These are phyloP conservation scores for Penicillium coprophilum DNA, from an alignment of 495 filamentous ascomycete genomes.

Conservation along the genomic window DNA sequence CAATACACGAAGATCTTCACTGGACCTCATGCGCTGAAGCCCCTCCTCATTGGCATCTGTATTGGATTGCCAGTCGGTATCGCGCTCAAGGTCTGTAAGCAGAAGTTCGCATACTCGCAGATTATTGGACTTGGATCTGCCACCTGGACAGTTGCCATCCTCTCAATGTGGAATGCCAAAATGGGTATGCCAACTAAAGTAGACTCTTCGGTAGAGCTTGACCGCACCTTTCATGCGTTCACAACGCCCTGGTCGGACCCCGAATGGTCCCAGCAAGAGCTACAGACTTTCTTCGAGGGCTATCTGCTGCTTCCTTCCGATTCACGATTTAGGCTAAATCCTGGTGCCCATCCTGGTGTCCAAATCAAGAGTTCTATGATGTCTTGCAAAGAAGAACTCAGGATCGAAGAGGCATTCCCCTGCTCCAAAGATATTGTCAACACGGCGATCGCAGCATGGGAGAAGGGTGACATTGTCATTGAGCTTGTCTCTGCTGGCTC, in stretches of 20 bases:
- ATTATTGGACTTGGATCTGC: constrained; percentile 52
- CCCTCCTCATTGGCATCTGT: constrained; percentile 45
- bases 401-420: constrained; percentile 49
- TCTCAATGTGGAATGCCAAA: constrained; percentile 46
- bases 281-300: constrained; percentile 48
- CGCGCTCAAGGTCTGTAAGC: constrained; percentile 36
- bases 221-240: constrained; percentile 44
- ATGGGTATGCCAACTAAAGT: constrained; percentile 47
- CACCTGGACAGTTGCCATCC: constrained; percentile 55
- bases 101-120: constrained; percentile 45
- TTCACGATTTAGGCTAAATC: constrained; percentile 37
- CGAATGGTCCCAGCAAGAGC: constrained; percentile 52
- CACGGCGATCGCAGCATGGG: constrained; percentile 41
- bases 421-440: constrained; percentile 41
- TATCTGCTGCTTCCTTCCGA: constrained; percentile 30
- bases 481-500: constrained; percentile 47
- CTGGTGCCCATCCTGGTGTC: constrained; percentile 46
- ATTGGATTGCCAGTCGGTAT: constrained; percentile 52
- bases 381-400: constrained; percentile 33
- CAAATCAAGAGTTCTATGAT: constrained; percentile 48
- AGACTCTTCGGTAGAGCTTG: constrained; percentile 39
- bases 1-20: constrained; percentile 63
- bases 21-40: constrained; percentile 53
- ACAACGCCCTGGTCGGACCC: constrained; percentile 47
- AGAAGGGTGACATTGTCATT: constrained; percentile 42